These are phyloP conservation scores for Auxenochlorella pyrenoidosa DNA, from an alignment of 139 green algal genomes.

Conservation along the genomic window DNA sequence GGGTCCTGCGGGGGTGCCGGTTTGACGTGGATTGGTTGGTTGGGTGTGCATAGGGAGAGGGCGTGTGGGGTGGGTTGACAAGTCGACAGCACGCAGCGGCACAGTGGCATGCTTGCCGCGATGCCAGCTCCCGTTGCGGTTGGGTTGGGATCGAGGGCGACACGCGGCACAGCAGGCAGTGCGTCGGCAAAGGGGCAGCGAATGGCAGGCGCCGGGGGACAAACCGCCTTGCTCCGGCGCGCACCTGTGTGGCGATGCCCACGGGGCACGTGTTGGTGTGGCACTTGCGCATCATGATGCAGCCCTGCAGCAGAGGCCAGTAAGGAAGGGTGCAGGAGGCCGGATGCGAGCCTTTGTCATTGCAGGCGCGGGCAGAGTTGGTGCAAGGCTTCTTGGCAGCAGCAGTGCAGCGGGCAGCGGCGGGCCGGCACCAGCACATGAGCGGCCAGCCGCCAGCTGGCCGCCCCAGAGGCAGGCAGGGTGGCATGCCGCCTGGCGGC, in stretches of 20 bases:
- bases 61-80: too few relatives aligned
- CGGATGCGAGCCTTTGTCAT: too few relatives aligned
- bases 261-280: slow-evolving; percentile 98
- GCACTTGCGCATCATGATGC: slow-evolving; percentile 94
- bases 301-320: slow-evolving; percentile 33
- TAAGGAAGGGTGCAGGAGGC: not conserved
- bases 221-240: not conserved
- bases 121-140: not conserved
- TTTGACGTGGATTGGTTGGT: not conserved
- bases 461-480: too few relatives aligned
- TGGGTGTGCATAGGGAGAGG: not conserved
- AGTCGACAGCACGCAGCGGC: too few relatives aligned
- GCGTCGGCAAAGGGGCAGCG: not conserved
- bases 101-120: too few relatives aligned
- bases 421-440: too few relatives aligned
- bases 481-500: not conserved
- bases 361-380: too few relatives aligned
- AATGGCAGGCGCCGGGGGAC: not conserved
- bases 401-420: too few relatives aligned
- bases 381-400: too few relatives aligned
- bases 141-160: too few relatives aligned
- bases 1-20: slow-evolving; percentile 93
- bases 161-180: too few relatives aligned
- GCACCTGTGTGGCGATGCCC: slow-evolving; percentile 87
- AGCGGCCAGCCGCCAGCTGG: too few relatives aligned